Evolutionary conservation across 257 asterid species (phyloP).

Genomic region (Scutellaria galericulata): DNA sequence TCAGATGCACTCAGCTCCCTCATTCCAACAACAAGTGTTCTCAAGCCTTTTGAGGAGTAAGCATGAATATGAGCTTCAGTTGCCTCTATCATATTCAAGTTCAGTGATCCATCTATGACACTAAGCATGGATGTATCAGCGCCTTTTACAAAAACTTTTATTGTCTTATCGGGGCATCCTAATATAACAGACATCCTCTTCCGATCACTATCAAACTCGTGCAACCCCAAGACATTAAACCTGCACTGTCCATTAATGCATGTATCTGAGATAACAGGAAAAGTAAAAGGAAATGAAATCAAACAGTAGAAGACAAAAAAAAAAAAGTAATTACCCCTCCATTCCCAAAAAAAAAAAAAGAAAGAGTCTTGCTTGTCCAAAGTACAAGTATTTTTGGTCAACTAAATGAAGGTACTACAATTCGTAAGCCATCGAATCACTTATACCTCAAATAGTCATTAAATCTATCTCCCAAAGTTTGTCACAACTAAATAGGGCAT

Average conservation of each 20-base stretch:
- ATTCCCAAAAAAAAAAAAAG: too few species aligned
- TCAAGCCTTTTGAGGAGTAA: constrained; percentile 88
- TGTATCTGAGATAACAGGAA: constrained; percentile 29
- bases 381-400: too few species aligned
- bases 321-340: neutral
- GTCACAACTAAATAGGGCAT: too few species aligned
- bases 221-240: constrained; percentile 93
- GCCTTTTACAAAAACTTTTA: constrained; percentile 92
- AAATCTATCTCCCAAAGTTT: too few species aligned
- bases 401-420: too few species aligned
- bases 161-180: constrained; percentile 83
- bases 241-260: constrained; percentile 56
- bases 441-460: too few species aligned
- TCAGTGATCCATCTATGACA: constrained; percentile 56
- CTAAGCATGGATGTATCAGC: constrained; percentile 94
- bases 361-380: too few species aligned
- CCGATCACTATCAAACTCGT: constrained; percentile 94
- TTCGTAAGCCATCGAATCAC: too few species aligned
- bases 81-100: constrained; percentile 48
- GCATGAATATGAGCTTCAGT: constrained; percentile 78
- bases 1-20: constrained; percentile 72
- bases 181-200: constrained; percentile 97
- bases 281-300: constrained; percentile 18
- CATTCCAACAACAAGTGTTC: constrained; percentile 91
- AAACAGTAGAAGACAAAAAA: constrained; percentile 7